These are phyloP conservation scores for Neoarthrinium moseri DNA, from an alignment of 2,329 filamentous ascomycete genomes.

Conservation along the genomic window DNA sequence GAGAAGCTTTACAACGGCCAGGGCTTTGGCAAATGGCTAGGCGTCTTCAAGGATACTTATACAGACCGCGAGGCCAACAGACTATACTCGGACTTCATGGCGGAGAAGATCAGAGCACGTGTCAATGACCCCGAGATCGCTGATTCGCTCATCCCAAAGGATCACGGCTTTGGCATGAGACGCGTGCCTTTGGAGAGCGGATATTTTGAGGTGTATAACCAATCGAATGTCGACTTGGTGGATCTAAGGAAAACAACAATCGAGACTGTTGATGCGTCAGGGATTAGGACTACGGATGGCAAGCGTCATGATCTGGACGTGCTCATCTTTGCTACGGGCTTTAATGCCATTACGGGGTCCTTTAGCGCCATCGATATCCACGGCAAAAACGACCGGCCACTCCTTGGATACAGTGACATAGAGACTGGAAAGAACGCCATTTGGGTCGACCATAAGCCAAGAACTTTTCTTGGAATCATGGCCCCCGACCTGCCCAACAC, in stretches of 20 bases:
- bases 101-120: slow-evolving; percentile 10
- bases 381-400: background rate
- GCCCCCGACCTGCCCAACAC: slow-evolving; percentile 15
- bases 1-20: slow-evolving; percentile 11
- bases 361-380: slow-evolving; percentile 7
- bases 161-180: slow-evolving; percentile 9
- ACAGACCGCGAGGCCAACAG: slow-evolving; percentile 10
- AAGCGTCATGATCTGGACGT: slow-evolving; percentile 34
- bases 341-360: slow-evolving; percentile 30
- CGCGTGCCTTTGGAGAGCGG: slow-evolving; percentile 6
- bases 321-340: slow-evolving; percentile 33
- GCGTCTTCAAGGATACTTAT: slow-evolving; percentile 12
- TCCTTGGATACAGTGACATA: background rate
- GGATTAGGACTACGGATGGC: slow-evolving; percentile 37
- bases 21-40: slow-evolving; percentile 10
- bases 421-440: background rate
- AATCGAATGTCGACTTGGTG: slow-evolving; percentile 9
- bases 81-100: slow-evolving; percentile 9
- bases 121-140: slow-evolving; percentile 11
- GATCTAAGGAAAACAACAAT: slow-evolving; percentile 10
- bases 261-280: slow-evolving; percentile 16
- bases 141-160: slow-evolving; percentile 9
- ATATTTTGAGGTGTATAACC: slow-evolving; percentile 12
- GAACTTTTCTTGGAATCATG: slow-evolving; percentile 16
- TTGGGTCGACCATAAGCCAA: slow-evolving; percentile 9